Base-by-base conservation (phyloP, 306 rosid genomes). In the Trifolium subterraneum region DNA sequence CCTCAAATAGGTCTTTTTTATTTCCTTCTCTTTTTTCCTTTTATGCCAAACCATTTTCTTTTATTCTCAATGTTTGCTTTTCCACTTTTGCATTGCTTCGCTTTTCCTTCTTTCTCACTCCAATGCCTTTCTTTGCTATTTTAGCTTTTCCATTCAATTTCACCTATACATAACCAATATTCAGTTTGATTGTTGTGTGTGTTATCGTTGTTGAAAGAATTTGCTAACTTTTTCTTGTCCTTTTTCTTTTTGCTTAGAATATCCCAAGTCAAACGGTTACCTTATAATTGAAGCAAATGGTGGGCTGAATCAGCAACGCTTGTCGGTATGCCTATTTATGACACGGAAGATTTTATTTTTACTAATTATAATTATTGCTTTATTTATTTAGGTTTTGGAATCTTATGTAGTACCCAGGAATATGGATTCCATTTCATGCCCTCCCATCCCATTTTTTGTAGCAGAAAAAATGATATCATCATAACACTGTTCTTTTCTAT, bases 231-330 rank as follows among this genome's bases (percentile, higher is more conserved):
- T 73, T 67, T 72, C 76, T 55, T 71, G 7, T 68, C 48, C 20
- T 25, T 54, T 22, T 56, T 56, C 63, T 56, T 25, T 52, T 66
- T 22, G 48, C 60, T 70, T 70, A 93, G 97, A 80, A 79, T 84
- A 89, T 86, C 96, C 92, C 41, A 82, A 85, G 85, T 93, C 97
- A 75, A 93, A 89, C 61, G 97, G 98, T 58, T 86, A 82, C 83
- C 88, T 93, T 80, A 93, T 93, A 81, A 88, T 93, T 75, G 98
- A 93, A 93, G 98, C 98, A 25, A 93, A 93, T 73, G 98, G 98
- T 70, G 98, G 97, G 65, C 81, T 93, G 81, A 93, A 93, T 80
- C 98, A 94, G 84, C 98, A 94, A 77, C 93, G 98, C 19, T 59
- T 94, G 65, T 90, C 97, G 96, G 98, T 94, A 86, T 36, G 97